phyloP scores from a whole-genome alignment of 2,329 filamentous ascomycete species.

The Penicillium verrucosum region DNA sequence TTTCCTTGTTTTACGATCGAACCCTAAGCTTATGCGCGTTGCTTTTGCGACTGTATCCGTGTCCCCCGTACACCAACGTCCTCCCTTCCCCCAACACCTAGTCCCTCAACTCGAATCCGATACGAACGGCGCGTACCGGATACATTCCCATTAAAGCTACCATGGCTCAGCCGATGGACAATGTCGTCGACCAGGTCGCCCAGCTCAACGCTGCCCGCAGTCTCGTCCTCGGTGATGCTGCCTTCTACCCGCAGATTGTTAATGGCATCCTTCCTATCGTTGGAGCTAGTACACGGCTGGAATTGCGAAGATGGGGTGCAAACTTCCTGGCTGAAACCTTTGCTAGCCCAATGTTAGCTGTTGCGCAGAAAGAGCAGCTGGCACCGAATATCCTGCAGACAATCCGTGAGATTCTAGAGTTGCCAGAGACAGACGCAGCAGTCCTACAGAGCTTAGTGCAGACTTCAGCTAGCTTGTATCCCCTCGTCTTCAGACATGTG shows the following conservation, averaged over 20 bases:
- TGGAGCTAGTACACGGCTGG: slow-evolving; percentile 67
- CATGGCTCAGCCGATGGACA: slow-evolving; percentile 56
- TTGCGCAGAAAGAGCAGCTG: slow-evolving; percentile 75
- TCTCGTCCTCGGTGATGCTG: slow-evolving; percentile 80
- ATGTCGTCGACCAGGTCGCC: slow-evolving; percentile 71
- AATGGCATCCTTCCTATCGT: slow-evolving; percentile 92
- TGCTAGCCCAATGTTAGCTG: slow-evolving; percentile 77
- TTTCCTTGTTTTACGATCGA: not conserved
- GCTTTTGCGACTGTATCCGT: slow-evolving; percentile 10
- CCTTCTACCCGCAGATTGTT: slow-evolving; percentile 88
- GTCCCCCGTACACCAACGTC: slow-evolving; percentile 4
- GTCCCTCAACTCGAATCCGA: not conserved
- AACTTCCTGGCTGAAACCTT: slow-evolving; percentile 96
- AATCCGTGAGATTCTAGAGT: slow-evolving; percentile 66
- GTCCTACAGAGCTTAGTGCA: slow-evolving; percentile 86
- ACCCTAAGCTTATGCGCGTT: slow-evolving; percentile 9
- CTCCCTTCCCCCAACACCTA: slow-evolving; percentile 2
- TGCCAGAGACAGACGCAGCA: slow-evolving; percentile 69
- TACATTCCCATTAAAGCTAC: slow-evolving; percentile 23
- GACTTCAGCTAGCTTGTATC: slow-evolving; percentile 87
- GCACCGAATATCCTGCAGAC: slow-evolving; percentile 74
- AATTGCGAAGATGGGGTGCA: slow-evolving; percentile 90
- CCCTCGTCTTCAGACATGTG: slow-evolving; percentile 89
- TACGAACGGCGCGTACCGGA: slow-evolving; percentile 6
- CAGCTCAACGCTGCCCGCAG: slow-evolving; percentile 89